phyloP scores from a whole-genome alignment of 192 early-diverging fungal genomes.

The Linnemannia elongata region DNA sequence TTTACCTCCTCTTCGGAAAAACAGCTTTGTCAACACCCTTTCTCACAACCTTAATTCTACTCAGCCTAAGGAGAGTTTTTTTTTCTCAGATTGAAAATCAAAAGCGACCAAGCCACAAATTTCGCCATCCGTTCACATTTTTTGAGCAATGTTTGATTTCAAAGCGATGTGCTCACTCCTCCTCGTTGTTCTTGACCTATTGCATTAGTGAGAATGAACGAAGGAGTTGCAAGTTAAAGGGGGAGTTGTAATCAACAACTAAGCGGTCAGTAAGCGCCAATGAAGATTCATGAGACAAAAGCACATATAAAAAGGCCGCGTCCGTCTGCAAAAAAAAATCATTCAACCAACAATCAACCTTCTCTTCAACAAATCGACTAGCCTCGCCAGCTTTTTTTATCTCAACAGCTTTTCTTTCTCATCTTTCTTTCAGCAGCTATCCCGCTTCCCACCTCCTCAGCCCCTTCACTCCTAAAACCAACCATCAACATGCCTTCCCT shows the following conservation, averaged over 20 bases:
- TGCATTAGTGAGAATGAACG: slow-evolving; percentile 4
- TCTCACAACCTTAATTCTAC: not conserved
- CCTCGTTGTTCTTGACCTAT: not conserved
- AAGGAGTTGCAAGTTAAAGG: not conserved
- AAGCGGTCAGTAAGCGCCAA: not conserved
- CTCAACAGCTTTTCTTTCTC: not conserved
- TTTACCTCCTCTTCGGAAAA: not conserved
- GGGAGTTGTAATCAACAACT: not conserved
- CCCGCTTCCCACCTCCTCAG: not conserved
- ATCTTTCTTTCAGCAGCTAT: not conserved
- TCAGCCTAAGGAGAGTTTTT: not conserved
- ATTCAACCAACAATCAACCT: not conserved
- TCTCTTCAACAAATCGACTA: slow-evolving; percentile 9
- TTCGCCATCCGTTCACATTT: not conserved
- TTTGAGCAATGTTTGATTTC: not conserved
- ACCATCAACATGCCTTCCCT: slow-evolving; percentile 50
- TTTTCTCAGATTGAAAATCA: not conserved
- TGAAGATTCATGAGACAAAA: too few relatives aligned
- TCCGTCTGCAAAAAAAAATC: slow-evolving; percentile 3
- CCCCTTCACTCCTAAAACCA: not conserved
- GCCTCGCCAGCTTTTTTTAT: not conserved
- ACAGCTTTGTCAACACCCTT: not conserved
- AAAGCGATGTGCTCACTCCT: not conserved
- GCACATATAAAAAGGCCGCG: not conserved
- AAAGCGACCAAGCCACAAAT: not conserved